phyloP scores from a whole-genome alignment of 306 rosid genomes.

The Alnus rubra region DNA sequence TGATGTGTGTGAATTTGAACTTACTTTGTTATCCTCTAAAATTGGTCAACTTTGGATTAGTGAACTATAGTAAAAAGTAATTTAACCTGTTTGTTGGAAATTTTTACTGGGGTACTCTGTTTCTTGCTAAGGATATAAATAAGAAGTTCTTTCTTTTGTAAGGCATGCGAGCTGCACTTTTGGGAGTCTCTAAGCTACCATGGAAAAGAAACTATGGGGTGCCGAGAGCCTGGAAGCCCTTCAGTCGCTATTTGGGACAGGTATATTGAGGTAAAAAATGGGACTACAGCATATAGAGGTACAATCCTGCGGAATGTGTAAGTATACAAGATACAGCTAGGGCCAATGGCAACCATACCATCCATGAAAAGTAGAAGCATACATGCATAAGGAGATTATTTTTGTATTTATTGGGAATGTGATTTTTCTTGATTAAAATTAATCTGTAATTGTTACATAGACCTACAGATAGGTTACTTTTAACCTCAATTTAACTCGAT shows the following conservation, averaged over 20 bases:
- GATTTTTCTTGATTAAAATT: slow-evolving; percentile 2
- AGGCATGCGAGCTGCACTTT: neutral
- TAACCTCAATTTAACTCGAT: neutral
- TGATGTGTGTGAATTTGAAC: neutral
- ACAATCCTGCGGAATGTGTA: neutral
- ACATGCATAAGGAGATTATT: slow-evolving; percentile 2
- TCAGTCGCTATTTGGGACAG: neutral
- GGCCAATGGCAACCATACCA: neutral
- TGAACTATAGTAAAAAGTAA: neutral
- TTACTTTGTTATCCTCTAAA: neutral
- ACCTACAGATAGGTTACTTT: neutral
- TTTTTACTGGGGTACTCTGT: neutral
- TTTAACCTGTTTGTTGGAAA: neutral
- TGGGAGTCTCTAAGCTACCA: neutral
- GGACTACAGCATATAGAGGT: neutral
- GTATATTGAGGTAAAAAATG: neutral
- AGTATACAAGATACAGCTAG: slow-evolving; percentile 2
- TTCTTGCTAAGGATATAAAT: neutral
- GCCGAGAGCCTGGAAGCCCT: neutral
- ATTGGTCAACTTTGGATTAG: neutral
- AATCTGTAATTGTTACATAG: slow-evolving; percentile 6
- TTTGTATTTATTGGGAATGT: neutral
- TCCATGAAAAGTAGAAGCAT: slow-evolving; percentile 8
- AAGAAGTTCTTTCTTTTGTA: neutral
- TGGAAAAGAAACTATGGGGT: neutral